Conservation (phyloP, 1,284 basidiomycete genomes). For the Irpex sp. region DNA sequence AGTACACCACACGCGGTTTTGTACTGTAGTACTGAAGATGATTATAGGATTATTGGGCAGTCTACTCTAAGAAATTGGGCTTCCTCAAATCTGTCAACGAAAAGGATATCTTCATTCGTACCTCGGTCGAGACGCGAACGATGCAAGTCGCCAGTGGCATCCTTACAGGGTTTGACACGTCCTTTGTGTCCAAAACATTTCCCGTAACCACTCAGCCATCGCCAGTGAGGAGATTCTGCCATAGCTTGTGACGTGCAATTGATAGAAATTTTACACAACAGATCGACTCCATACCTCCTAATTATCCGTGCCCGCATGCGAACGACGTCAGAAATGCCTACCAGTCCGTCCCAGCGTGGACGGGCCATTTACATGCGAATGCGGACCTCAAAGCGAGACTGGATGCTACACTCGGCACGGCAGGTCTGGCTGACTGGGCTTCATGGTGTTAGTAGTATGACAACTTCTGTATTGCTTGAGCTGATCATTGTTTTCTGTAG, state of each 20-base stretch:
- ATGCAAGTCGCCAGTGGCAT: conserved; percentile 50
- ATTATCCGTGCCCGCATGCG: conserved; percentile 45
- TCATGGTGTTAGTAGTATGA: conserved; percentile 32
- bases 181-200: conserved; percentile 32
- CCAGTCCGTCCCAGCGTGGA: conserved; percentile 49
- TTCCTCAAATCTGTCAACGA: conserved; percentile 40
- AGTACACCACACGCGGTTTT: neutral
- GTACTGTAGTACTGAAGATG: neutral
- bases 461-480: too few relatives aligned
- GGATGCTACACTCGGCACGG: conserved; percentile 43
- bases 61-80: conserved; percentile 40
- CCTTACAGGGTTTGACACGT: conserved; percentile 46
- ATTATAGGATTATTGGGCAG: conserved; percentile 45
- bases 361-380: conserved; percentile 42
- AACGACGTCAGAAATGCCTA: conserved; percentile 38
- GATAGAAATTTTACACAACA: conserved; percentile 11
- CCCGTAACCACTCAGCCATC: conserved; percentile 41
- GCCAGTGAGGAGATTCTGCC: conserved; percentile 19
- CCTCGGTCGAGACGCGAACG: conserved; percentile 43
- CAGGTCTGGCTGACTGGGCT: conserved; percentile 40
- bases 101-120: conserved; percentile 41
- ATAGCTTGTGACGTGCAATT: neutral
- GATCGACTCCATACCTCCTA: conserved; percentile 51
- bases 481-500: conserved; percentile 11
- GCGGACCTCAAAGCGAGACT: conserved; percentile 37